A percentile compares a stretch with the other conserved stretches of the same genome.
Evolutionary conservation across 2,329 filamentous ascomycete genomes (phyloP).

Genomic region (Trichoderma sp.): DNA sequence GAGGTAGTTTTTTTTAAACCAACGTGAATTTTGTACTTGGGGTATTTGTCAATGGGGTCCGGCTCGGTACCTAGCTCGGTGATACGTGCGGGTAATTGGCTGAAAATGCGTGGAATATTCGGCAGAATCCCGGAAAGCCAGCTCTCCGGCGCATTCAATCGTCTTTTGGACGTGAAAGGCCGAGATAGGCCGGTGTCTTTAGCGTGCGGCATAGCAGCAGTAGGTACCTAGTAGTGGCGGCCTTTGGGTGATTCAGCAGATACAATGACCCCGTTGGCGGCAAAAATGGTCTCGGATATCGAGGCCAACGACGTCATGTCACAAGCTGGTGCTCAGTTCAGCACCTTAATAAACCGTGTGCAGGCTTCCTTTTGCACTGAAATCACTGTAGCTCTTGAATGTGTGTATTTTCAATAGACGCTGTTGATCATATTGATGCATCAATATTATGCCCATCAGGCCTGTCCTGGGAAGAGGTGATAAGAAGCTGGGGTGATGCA

Average conservation of each 20-base stretch:
- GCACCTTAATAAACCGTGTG: not conserved
- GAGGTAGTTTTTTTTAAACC: not conserved
- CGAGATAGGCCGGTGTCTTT: not conserved
- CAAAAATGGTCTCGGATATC: slow-evolving; percentile 7
- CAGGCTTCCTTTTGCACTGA: not conserved
- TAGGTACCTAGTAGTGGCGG: not conserved
- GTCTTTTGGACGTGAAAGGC: not conserved
- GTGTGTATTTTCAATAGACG: not conserved
- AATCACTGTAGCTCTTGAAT: not conserved
- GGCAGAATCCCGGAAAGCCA: slow-evolving; percentile 2
- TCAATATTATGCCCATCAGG: not conserved
- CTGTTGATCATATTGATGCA: not conserved
- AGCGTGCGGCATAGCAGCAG: not conserved
- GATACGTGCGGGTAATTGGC: slow-evolving; percentile 41
- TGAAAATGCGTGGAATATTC: slow-evolving; percentile 20
- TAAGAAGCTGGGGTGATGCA: not conserved
- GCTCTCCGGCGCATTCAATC: not conserved
- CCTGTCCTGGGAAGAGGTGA: not conserved
- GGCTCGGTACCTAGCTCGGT: slow-evolving; percentile 38
- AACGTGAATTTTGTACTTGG: slow-evolving; percentile 3
- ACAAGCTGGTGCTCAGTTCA: not conserved
- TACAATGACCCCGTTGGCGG: not conserved
- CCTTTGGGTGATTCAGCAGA: not conserved
- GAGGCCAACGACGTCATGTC: slow-evolving; percentile 11
- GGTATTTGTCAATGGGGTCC: slow-evolving; percentile 40